phyloP scores from a whole-genome alignment of 352 stramenopile species.

The Pythium insidiosum region DNA sequence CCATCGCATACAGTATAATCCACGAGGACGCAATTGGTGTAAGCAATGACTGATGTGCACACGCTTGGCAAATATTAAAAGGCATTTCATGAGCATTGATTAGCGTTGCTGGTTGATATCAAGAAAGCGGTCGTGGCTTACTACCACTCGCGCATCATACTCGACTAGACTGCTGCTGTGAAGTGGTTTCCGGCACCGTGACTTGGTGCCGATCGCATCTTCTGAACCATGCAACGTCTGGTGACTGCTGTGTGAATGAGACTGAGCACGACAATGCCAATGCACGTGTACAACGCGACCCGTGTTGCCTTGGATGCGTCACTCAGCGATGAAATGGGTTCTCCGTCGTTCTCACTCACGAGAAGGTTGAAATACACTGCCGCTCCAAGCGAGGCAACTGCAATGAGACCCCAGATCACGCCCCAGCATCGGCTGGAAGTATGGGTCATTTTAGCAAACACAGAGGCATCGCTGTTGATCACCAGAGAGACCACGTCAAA shows the following conservation, averaged over 20 bases:
- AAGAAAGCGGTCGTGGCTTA: too few relatives aligned
- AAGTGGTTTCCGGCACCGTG: conserved; percentile 5
- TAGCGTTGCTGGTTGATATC: too few relatives aligned
- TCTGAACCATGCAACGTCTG: conserved; percentile 40
- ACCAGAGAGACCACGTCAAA: neutral
- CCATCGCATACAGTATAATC: too few relatives aligned
- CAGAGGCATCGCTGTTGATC: conserved; percentile 59
- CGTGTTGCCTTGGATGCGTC: conserved; percentile 55
- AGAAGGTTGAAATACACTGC: conserved; percentile 84
- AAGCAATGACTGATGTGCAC: too few relatives aligned
- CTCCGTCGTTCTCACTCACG: conserved; percentile 44
- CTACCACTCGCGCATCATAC: neutral
- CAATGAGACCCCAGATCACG: conserved; percentile 82
- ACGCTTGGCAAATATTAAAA: too few relatives aligned
- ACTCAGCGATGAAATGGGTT: conserved; percentile 32
- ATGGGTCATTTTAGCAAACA: conserved; percentile 88
- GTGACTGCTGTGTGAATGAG: conserved; percentile 66
- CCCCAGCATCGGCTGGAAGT: conserved; percentile 87
- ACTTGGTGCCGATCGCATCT: conserved; percentile 2
- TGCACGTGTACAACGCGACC: conserved; percentile 34
- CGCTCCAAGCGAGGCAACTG: conserved; percentile 59
- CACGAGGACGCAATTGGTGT: too few relatives aligned
- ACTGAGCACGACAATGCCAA: conserved; percentile 40
- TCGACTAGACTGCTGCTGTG: conserved; percentile 4
- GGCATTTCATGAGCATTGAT: too few relatives aligned